Evolutionary conservation across 2,329 filamentous ascomycete genomes (phyloP).

Genomic region (Zalaria obscura): DNA sequence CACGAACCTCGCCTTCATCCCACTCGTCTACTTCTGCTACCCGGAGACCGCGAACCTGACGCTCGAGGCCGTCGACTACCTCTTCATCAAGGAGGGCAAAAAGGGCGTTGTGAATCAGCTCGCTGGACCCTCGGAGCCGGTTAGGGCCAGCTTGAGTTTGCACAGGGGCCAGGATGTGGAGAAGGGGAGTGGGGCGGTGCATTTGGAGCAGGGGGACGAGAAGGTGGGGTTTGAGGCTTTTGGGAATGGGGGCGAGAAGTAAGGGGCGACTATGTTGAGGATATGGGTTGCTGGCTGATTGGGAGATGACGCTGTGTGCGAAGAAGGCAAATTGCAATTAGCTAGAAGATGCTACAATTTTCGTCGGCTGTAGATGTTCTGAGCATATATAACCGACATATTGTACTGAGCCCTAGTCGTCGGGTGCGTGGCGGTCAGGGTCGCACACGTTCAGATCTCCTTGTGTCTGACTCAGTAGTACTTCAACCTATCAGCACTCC

Average conservation of each 20-base stretch:
- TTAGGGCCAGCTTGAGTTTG: conserved; percentile 9
- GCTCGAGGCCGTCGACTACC: conserved; percentile 30
- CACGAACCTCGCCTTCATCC: conserved; percentile 31
- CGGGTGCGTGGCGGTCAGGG: no score
- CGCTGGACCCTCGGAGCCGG: conserved; percentile 9
- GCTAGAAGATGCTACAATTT: no score
- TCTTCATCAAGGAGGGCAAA: conserved; percentile 19
- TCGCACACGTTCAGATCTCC: no score
- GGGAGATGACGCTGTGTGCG: no score
- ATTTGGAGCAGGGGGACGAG: not conserved
- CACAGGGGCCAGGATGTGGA: conserved; percentile 1
- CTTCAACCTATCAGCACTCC: conserved; percentile 24
- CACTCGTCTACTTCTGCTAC: conserved; percentile 34
- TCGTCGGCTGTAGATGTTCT: no score
- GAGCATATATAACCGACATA: no score
- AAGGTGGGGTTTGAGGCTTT: no score
- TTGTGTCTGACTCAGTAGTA: conserved; percentile 10
- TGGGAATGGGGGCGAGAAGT: no score
- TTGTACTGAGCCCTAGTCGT: no score
- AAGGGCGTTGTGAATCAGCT: conserved; percentile 10
- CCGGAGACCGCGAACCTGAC: conserved; percentile 29
- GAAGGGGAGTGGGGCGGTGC: not conserved
- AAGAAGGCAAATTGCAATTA: no score
- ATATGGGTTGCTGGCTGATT: no score
- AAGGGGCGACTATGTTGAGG: no score